Conservation (phyloP, 331 rosid species). For the Stylosanthes scabra region DNA sequence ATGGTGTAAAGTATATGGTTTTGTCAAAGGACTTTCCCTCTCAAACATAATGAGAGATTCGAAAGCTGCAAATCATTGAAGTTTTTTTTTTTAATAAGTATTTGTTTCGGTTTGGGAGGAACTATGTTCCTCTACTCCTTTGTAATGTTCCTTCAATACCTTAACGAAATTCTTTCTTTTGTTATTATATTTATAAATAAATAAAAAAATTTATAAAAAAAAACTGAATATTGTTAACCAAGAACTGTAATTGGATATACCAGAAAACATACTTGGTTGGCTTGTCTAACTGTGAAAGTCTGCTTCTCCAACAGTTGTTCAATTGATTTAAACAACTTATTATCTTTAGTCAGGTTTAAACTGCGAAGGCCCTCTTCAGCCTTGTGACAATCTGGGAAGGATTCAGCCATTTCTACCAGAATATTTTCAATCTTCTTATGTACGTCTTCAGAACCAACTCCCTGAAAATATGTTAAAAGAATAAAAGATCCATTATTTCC, state of each 20-base stretch:
- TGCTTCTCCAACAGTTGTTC: constrained; percentile 67
- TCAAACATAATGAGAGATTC: too few species aligned
- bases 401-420: constrained; percentile 65
- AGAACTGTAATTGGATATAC: constrained; percentile 44
- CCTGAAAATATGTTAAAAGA: constrained; percentile 57
- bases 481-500: constrained; percentile 26
- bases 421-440: constrained; percentile 54
- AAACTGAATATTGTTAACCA: constrained; percentile 24
- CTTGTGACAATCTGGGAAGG: constrained; percentile 77
- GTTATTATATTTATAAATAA: too few species aligned
- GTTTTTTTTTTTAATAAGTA: too few species aligned
- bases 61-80: too few species aligned
- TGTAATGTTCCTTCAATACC: too few species aligned
- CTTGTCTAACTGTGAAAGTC: constrained; percentile 45
- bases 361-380: constrained; percentile 76
- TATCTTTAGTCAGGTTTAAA: constrained; percentile 76
- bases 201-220: not conserved
- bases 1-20: too few species aligned
- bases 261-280: constrained; percentile 61
- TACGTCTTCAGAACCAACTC: constrained; percentile 66
- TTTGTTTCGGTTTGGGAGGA: too few species aligned
- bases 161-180: too few species aligned
- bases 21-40: too few species aligned
- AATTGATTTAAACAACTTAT: constrained; percentile 64
- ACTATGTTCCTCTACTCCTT: too few species aligned